A percentile compares a stretch with the other conserved stretches of the same genome.
phyloP scores from a whole-genome alignment of 73 alveolate species.

The Paramecium tetraurelia region DNA sequence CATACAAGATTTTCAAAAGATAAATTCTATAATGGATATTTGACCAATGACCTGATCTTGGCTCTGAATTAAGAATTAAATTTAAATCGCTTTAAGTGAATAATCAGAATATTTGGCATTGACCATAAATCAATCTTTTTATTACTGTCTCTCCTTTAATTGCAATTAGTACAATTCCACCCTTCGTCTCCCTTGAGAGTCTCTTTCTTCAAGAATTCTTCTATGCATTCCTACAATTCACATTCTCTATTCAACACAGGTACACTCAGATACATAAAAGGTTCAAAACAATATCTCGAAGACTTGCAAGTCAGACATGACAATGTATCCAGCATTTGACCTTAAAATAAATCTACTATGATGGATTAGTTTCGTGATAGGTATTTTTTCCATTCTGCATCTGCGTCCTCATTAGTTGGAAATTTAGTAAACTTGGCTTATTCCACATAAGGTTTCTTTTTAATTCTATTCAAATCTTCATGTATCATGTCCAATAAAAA shows the following conservation, averaged over 20 bases:
- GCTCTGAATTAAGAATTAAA: background rate
- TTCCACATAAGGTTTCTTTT: slow-evolving; percentile 87
- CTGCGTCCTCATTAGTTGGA: slow-evolving; percentile 85
- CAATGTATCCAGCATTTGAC: slow-evolving; percentile 24
- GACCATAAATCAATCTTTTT: slow-evolving; percentile 79
- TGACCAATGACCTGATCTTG: background rate
- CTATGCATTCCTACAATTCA: background rate
- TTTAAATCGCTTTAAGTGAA: slow-evolving; percentile 75
- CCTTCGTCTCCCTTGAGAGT: background rate
- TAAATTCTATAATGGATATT: background rate
- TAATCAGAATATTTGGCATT: slow-evolving; percentile 76
- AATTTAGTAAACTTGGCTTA: slow-evolving; percentile 64
- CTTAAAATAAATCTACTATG: slow-evolving; percentile 94
- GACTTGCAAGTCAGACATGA: background rate
- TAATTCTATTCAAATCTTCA: slow-evolving; percentile 94
- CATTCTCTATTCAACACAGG: background rate
- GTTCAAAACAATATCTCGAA: background rate
- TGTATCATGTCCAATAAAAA: slow-evolving; percentile 91
- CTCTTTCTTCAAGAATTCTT: background rate
- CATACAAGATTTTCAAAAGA: slow-evolving; percentile 1
- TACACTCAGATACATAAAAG: background rate
- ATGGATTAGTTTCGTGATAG: slow-evolving; percentile 89
- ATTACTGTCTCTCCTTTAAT: background rate
- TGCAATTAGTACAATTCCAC: background rate
- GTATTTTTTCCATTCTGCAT: slow-evolving; percentile 88